Percentiles rank a stretch among this genome's conserved stretches.
Evolutionary conservation across 2,329 filamentous ascomycete species (phyloP).

Genomic region (Cadophora sp.): DNA sequence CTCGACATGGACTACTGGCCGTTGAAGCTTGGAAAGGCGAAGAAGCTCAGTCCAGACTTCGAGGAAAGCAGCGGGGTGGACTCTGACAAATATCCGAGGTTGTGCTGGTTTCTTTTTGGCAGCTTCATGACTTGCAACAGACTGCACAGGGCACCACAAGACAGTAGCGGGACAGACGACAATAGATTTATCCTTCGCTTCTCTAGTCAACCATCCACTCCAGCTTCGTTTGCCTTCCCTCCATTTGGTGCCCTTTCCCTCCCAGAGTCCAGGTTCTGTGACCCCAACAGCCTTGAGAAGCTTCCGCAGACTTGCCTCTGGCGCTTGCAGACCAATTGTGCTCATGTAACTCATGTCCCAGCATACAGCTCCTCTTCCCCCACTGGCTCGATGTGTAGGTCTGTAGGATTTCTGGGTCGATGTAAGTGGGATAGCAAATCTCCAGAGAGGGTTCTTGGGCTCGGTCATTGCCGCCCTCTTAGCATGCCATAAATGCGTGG

Average conservation of each 20-base stretch:
- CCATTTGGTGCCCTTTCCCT: conserved; percentile 73
- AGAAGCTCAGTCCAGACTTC: conserved; percentile 69
- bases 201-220: conserved; percentile 64
- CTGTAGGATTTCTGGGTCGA: conserved; percentile 91
- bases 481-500: conserved; percentile 92
- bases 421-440: conserved; percentile 83
- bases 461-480: conserved; percentile 90
- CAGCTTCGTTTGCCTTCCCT: conserved; percentile 64
- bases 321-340: conserved; percentile 80
- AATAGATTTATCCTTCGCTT: conserved; percentile 58
- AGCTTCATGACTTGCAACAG: conserved; percentile 33
- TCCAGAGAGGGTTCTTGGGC: conserved; percentile 82
- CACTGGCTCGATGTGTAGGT: conserved; percentile 81
- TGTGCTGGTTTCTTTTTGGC: conserved; percentile 49
- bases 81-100: conserved; percentile 68
- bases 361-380: conserved; percentile 76
- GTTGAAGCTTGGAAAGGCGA: conserved; percentile 64
- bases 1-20: conserved; percentile 65
- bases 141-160: conserved; percentile 67
- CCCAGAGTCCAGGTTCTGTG: conserved; percentile 66
- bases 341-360: conserved; percentile 97
- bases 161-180: conserved; percentile 76
- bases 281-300: conserved; percentile 72
- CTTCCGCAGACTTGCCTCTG: conserved; percentile 65
- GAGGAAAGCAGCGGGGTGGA: conserved; percentile 83